Conservation (phyloP, 139 green algal genomes). For the Haematococcus lacustris region DNA sequence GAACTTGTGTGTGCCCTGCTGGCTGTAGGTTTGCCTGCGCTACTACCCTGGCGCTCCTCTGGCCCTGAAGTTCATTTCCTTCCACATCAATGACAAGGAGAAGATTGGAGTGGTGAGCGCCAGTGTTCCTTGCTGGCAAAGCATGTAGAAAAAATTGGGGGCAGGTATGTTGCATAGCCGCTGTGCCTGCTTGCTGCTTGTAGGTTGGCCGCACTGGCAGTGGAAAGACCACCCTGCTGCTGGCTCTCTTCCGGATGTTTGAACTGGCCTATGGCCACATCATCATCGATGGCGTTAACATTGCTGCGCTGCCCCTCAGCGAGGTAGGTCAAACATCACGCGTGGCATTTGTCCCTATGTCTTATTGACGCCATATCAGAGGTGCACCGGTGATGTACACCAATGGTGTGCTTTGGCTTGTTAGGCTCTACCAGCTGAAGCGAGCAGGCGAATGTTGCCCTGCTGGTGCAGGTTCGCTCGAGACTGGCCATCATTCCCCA, state of each 20-base stretch:
- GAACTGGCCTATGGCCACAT: slow-evolving; percentile 71
- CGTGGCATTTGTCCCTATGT: too few species aligned
- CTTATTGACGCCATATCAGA: too few species aligned
- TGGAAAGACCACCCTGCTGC: slow-evolving; percentile 71
- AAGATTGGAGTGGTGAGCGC: slow-evolving; percentile 54
- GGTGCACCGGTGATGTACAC: too few species aligned
- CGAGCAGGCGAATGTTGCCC: too few species aligned
- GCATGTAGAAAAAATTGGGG: slow-evolving; percentile 41
- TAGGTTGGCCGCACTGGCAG: slow-evolving; percentile 60
- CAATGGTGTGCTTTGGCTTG: too few species aligned
- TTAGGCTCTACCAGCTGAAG: too few species aligned
- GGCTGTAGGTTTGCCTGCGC: slow-evolving; percentile 37
- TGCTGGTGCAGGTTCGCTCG: slow-evolving; percentile 15
- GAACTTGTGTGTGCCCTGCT: neutral
- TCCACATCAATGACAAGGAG: slow-evolving; percentile 49
- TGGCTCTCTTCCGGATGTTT: slow-evolving; percentile 73
- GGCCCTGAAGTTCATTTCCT: slow-evolving; percentile 40
- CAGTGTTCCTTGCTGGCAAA: slow-evolving; percentile 50
- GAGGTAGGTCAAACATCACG: slow-evolving; percentile 11
- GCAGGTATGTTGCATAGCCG: slow-evolving; percentile 49
- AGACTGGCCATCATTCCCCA: slow-evolving; percentile 62
- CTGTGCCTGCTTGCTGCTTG: neutral
- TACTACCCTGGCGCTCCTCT: slow-evolving; percentile 44
- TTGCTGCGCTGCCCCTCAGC: slow-evolving; percentile 53
- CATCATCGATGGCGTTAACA: slow-evolving; percentile 71